Conservation (phyloP, 2,329 filamentous ascomycete species). For the Mollisiaceae sp. region DNA sequence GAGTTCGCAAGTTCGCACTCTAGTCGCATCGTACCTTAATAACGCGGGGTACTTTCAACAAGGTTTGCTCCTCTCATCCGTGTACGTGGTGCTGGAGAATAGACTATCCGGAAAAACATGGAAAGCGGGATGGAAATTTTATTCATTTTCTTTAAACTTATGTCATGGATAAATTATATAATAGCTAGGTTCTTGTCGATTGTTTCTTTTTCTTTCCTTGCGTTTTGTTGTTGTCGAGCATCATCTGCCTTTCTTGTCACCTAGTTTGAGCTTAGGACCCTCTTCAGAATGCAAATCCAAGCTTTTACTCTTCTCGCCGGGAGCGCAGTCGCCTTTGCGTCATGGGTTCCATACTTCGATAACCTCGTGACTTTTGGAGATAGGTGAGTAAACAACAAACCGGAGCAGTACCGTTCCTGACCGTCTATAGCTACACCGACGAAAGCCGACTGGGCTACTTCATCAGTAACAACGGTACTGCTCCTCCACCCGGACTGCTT, state of each 20-base stretch:
- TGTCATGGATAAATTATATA: constrained; percentile 7
- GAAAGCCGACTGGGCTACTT: constrained; percentile 72
- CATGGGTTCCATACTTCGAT: constrained; percentile 55
- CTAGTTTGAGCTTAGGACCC: not conserved
- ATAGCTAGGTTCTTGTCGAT: not conserved
- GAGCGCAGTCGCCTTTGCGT: constrained; percentile 17
- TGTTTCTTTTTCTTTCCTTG: no score
- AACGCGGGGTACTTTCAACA: constrained; percentile 15
- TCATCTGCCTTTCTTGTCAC: not conserved
- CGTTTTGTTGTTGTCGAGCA: constrained; percentile 1
- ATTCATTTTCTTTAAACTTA: not conserved
- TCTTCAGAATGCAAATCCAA: constrained; percentile 22
- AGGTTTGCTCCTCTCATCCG: constrained; percentile 16
- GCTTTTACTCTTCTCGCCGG: constrained; percentile 20
- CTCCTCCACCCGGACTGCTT: constrained; percentile 64
- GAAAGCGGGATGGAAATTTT: not conserved
- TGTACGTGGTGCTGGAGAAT: constrained; percentile 14
- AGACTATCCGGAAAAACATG: constrained; percentile 21
- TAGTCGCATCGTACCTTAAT: constrained; percentile 11
- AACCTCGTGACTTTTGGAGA: constrained; percentile 75
- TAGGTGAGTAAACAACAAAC: constrained; percentile 49
- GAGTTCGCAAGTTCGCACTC: not conserved
- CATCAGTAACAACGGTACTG: constrained; percentile 56
- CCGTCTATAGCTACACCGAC: constrained; percentile 66
- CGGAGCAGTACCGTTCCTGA: constrained; percentile 10